Base-by-base conservation (phyloP, 1,139 yeast species). In the Hyphopichia pseudoburtonii region DNA sequence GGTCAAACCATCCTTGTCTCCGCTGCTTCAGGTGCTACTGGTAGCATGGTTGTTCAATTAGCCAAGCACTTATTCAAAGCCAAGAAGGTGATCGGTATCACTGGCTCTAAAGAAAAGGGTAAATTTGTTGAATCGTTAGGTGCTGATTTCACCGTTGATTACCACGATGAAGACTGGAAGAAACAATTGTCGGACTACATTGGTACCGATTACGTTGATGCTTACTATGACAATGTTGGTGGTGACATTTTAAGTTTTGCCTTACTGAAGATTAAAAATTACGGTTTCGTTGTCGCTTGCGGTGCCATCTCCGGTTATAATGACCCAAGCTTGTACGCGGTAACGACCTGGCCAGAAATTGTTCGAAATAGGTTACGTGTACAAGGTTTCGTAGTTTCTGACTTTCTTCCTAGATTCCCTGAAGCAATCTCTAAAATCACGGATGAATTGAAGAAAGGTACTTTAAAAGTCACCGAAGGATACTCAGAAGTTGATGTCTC, bases 21-120 rank as follows among this genome's bases (percentile, higher is more conserved):
- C 19, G 87, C 86, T 40, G 88, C 88, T 17, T 76, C 85, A 6
- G 75, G 89, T 43, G 86, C 86, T 19, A 82, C 82, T 26, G 88
- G 89, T 19, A 68, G 80, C n/a, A 60, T 73, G 38, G 80, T 69
- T 24, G 76, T 80, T 28, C 87, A 81, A 56, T 51, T 81, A 19
- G 82, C 86, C 34, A 68, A 78, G 44, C 62, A 74, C 38, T 54
- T 77, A 11, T 64, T 74, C 49, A 76, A 76, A 33, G 82, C 82
- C 23, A 60, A 66, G 36, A 74, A 68, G 45, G 83, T 82, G 25
- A 68, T 82, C 53, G 88, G 84, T 37, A 71, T 81, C 48, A 80
- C 86, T 17, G 86, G 88, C 41, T 74, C 82, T 14, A 64, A 61
- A 12, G 82, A 69, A 15, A 82, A 82, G 56, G 64, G 74, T 43